Conservation (phyloP, 2,329 filamentous ascomycete species). For the Trichophyton schoenleinii region DNA sequence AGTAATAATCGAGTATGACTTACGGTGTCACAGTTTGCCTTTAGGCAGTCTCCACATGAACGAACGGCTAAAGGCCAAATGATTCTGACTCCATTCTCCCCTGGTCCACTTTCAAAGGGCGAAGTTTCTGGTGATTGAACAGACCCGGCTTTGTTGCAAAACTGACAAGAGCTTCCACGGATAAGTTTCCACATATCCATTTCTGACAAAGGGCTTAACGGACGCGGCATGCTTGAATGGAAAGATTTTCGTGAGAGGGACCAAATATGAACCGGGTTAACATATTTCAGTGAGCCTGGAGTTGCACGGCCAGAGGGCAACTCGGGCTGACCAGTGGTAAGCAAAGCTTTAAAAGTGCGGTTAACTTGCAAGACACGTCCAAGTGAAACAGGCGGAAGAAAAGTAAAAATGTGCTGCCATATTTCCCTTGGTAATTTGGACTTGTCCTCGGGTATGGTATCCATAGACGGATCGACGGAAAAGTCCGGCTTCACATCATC, state of each 20-base stretch:
- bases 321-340: conserved; percentile 37
- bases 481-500: conserved; percentile 7
- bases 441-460: conserved; percentile 11
- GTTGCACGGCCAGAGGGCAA: conserved; percentile 23
- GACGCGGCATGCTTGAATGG: conserved; percentile 55
- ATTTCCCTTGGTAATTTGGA: conserved; percentile 46
- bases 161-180: conserved; percentile 52
- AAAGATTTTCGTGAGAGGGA: conserved; percentile 52
- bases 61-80: conserved; percentile 61
- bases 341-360: conserved; percentile 51
- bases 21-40: conserved; percentile 53
- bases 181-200: conserved; percentile 64
- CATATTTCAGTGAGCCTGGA: conserved; percentile 20
- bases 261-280: conserved; percentile 58
- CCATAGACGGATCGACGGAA: neutral
- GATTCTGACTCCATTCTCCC: conserved; percentile 45
- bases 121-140: conserved; percentile 23
- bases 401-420: conserved; percentile 59
- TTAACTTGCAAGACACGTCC: conserved; percentile 55
- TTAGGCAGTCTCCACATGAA: conserved; percentile 55
- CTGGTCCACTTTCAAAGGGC: conserved; percentile 50
- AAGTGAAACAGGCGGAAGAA: conserved; percentile 50
- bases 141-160: conserved; percentile 42
- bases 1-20: conserved; percentile 15
- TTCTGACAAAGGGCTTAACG: conserved; percentile 53